Percentiles rank a stretch among this genome's conserved stretches.
Conservation (phyloP, 345 rosid genomes). For the Zanthoxylum bungeanum region DNA sequence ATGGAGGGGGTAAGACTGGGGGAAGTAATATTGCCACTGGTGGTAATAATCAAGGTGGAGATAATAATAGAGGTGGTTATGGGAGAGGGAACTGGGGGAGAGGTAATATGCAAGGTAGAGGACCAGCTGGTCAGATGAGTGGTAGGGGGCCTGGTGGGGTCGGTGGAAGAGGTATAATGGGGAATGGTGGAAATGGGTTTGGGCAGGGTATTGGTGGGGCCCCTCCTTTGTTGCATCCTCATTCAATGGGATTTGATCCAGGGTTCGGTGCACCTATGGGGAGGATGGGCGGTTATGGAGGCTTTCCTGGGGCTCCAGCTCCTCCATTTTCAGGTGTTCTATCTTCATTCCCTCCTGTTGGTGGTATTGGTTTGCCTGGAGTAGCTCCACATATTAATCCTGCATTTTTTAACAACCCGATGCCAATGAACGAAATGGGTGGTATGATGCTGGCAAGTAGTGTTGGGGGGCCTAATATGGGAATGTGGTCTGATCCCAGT, state of each 20-base stretch:
- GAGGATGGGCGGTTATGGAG: conserved; percentile 71
- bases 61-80: conserved; percentile 48
- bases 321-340: conserved; percentile 68
- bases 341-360: conserved; percentile 62
- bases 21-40: conserved; percentile 40
- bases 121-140: conserved; percentile 70
- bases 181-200: conserved; percentile 67
- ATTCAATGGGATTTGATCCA: conserved; percentile 82
- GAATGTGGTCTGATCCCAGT: conserved; percentile 73
- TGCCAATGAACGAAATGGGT: conserved; percentile 76
- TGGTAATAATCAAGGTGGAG: conserved; percentile 76
- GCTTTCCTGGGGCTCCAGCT: conserved; percentile 67
- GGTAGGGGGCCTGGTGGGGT: conserved; percentile 57
- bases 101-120: conserved; percentile 72
- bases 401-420: conserved; percentile 73
- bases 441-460: conserved; percentile 70
- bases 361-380: conserved; percentile 69
- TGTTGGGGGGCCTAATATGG: conserved; percentile 74
- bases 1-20: conserved; percentile 38
- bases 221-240: conserved; percentile 71
- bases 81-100: conserved; percentile 78
- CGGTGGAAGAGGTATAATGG: conserved; percentile 67
- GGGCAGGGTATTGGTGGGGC: conserved; percentile 61
- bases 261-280: conserved; percentile 83
- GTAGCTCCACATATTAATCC: conserved; percentile 90